phyloP scores from a whole-genome alignment of 2,329 filamentous ascomycete species.

The Tympanopsis confertula region DNA sequence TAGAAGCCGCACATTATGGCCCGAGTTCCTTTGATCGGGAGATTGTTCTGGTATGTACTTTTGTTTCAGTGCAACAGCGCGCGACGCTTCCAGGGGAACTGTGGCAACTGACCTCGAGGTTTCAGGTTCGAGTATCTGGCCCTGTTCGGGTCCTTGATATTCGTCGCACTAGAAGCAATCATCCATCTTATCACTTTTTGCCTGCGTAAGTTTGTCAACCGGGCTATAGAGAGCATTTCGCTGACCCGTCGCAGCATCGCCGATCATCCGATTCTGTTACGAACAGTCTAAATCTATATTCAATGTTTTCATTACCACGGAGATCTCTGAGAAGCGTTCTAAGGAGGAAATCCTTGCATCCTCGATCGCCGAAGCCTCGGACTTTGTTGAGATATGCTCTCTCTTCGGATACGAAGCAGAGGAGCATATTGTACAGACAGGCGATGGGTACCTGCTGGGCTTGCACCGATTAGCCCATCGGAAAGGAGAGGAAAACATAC shows the following conservation, averaged over 20 bases:
- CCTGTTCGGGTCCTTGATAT: slow-evolving; percentile 68
- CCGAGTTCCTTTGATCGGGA: background rate
- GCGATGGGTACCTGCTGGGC: slow-evolving; percentile 84
- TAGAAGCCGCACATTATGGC: background rate
- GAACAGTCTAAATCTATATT: slow-evolving; percentile 24
- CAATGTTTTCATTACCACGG: slow-evolving; percentile 40
- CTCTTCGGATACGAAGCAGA: slow-evolving; percentile 87
- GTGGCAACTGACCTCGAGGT: background rate
- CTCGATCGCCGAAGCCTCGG: slow-evolving; percentile 74
- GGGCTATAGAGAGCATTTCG: background rate
- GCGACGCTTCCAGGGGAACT: slow-evolving; percentile 1
- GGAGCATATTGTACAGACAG: slow-evolving; percentile 90
- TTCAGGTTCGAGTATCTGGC: slow-evolving; percentile 74
- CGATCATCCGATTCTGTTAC: background rate
- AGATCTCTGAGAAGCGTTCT: slow-evolving; percentile 49
- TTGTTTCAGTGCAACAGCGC: slow-evolving; percentile 1
- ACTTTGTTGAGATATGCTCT: slow-evolving; percentile 89
- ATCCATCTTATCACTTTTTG: slow-evolving; percentile 80
- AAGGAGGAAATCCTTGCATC: slow-evolving; percentile 46
- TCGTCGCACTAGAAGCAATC: slow-evolving; percentile 72
- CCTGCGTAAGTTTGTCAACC: slow-evolving; percentile 51
- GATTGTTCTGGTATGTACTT: slow-evolving; percentile 29
- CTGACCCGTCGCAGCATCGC: background rate
- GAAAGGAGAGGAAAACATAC: slow-evolving; percentile 67
- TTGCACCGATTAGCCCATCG: slow-evolving; percentile 77